Evolutionary conservation across 192 early-diverging fungal genomes (phyloP), one percentile per base, ranked within the genome.

Genomic region (Entomortierella parvispora): DNA sequence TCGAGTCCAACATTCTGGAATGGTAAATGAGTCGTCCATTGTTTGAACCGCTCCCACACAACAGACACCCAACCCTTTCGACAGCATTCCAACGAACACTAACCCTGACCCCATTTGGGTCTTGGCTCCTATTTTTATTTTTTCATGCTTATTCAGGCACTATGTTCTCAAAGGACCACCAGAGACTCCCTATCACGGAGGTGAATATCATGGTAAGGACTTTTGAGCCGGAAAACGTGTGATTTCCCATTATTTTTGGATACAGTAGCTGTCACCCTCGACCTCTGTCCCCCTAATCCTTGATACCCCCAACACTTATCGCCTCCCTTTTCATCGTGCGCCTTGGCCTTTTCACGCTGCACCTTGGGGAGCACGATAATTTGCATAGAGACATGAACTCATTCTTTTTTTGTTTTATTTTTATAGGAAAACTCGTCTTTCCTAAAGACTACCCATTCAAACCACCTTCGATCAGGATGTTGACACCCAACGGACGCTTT

Each of bases 371-470:
- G n/a, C n/a, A n/a, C n/a, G n/a, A n/a, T n/a, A n/a, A n/a, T n/a
- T n/a, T n/a, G n/a, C n/a, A n/a, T n/a, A n/a, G n/a, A n/a, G n/a
- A n/a, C n/a, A n/a, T n/a, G n/a, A n/a, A n/a, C n/a, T n/a, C n/a
- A n/a, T n/a, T n/a, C n/a, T n/a, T n/a, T n/a, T n/a, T n/a, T n/a
- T n/a, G n/a, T n/a, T n/a, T n/a, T n/a, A n/a, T n/a, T n/a, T n/a
- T n/a, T n/a, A 47, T 81, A 88, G 87, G 88, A 18, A 82, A 81
- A 43, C 83, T 99, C n/a, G 84, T 86, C 20, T 99, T 98, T 63
- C 98, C 98, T 5, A 47, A 91, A 32, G 96, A 97, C 70, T 99
- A 99, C 68, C 98, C 98, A 29, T 99, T 91, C 85, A 97, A 95
- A 74, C 94, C 94, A 50, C 93, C 93, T 18, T 83, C 90, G 5